Percentiles rank a stretch among this genome's conserved stretches.
These are phyloP conservation scores for Centella asiatica DNA, from an alignment of 129 eudicot genomes.

Conservation along the genomic window DNA sequence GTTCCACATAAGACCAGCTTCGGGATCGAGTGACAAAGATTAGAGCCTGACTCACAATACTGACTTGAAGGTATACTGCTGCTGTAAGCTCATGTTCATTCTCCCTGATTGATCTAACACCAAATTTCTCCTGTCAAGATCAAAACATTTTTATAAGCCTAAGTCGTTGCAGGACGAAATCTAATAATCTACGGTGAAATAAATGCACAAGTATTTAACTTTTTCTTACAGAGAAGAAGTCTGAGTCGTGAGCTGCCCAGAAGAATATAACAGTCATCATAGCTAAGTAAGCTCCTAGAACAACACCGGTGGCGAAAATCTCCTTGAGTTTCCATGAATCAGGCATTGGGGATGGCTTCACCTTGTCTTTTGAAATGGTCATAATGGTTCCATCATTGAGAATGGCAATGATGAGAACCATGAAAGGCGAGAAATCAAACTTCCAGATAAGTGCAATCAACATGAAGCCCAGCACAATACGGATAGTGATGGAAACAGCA, in stretches of 20 bases:
- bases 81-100: constrained; percentile 44
- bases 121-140: constrained; percentile 45
- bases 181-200: no score
- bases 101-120: constrained; percentile 38
- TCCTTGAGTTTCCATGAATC: constrained; percentile 85
- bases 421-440: constrained; percentile 83
- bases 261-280: constrained; percentile 83
- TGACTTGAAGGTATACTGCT: constrained; percentile 84
- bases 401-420: constrained; percentile 80
- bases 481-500: constrained; percentile 85
- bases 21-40: constrained; percentile 86
- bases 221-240: constrained; percentile 49
- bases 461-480: constrained; percentile 83
- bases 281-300: constrained; percentile 72
- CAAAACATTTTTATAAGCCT: neutral
- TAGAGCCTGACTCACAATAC: constrained; percentile 87
- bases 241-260: constrained; percentile 59
- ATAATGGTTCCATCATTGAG: constrained; percentile 88
- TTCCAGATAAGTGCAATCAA: constrained; percentile 78
- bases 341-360: constrained; percentile 78
- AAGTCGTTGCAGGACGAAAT: neutral
- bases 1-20: constrained; percentile 70
- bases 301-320: constrained; percentile 76
- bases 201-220: neutral
- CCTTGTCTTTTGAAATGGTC: constrained; percentile 89